Conservation (phyloP, 192 early-diverging fungal species). For the Coemansia sp. region DNA sequence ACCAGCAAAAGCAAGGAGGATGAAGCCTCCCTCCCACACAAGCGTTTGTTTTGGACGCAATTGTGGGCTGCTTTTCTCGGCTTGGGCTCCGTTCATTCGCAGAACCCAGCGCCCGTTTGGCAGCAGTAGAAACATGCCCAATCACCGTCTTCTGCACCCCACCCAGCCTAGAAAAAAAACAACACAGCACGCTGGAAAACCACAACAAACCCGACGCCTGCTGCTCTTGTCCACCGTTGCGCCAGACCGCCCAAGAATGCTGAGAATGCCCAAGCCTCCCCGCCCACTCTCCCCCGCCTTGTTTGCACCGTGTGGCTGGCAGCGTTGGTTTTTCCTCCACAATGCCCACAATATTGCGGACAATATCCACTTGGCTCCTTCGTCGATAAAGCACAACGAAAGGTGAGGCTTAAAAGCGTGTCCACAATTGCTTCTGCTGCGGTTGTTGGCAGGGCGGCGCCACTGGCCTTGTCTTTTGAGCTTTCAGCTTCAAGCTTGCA, state of each 20-base stretch:
- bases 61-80: background rate
- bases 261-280: conserved; percentile 19
- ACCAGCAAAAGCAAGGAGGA: background rate
- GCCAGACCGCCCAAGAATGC: conserved; percentile 15
- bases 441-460: background rate
- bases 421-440: no score
- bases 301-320: conserved; percentile 26
- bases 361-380: no score
- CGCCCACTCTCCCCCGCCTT: conserved; percentile 53
- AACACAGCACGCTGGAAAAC: conserved; percentile 13
- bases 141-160: background rate
- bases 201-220: conserved; percentile 15
- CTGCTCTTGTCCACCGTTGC: conserved; percentile 3
- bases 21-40: no score
- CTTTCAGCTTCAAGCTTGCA: background rate
- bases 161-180: conserved; percentile 6
- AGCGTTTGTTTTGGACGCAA: conserved; percentile 3
- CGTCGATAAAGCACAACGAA: no score
- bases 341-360: background rate
- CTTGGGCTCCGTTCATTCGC: no score
- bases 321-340: background rate
- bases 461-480: background rate
- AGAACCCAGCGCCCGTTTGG: background rate
- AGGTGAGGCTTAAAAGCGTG: background rate
- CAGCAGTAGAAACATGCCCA: conserved; percentile 14